Evolutionary conservation across 179 eudicot species (phyloP).

Genomic region (Spergularia azorica): DNA sequence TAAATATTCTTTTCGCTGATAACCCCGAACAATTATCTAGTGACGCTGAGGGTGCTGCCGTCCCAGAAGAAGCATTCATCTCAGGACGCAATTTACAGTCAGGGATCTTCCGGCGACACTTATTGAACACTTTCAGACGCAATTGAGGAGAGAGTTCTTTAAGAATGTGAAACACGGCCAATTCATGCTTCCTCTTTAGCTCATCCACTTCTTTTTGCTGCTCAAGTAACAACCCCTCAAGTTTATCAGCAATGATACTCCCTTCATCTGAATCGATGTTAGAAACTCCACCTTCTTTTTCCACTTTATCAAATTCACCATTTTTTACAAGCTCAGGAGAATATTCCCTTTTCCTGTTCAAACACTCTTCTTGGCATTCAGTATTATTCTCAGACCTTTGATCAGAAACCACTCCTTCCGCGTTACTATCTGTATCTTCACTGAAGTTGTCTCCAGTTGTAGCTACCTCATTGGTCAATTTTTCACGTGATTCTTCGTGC

Average conservation of each 20-base stretch:
- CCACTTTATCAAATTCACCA: constrained; percentile 14
- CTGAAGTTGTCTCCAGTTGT: neutral
- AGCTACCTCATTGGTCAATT: neutral
- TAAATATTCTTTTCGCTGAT: constrained; percentile 25
- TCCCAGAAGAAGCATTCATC: constrained; percentile 14
- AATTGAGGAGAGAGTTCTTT: constrained; percentile 53
- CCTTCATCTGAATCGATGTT: constrained; percentile 36
- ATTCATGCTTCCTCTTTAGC: constrained; percentile 59
- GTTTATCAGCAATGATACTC: constrained; percentile 43
- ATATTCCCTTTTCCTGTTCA: constrained; percentile 1
- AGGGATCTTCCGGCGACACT: constrained; percentile 44
- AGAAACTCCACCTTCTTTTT: constrained; percentile 18
- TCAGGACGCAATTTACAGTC: constrained; percentile 36
- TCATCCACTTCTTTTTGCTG: constrained; percentile 71
- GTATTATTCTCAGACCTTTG: neutral
- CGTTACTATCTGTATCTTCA: constrained; percentile 4
- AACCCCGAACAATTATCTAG: constrained; percentile 15
- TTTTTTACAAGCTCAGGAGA: neutral
- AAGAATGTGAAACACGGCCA: constrained; percentile 50
- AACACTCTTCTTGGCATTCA: constrained; percentile 1
- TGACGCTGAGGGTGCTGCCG: constrained; percentile 20
- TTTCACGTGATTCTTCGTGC: constrained; percentile 5
- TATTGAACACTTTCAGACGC: constrained; percentile 41
- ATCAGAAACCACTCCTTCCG: constrained; percentile 4
- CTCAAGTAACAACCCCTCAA: constrained; percentile 51